Percentiles rank a stretch among this genome's conserved stretches.
phyloP scores from a whole-genome alignment of 208 protist species.

The Leishmania guyanensis region DNA sequence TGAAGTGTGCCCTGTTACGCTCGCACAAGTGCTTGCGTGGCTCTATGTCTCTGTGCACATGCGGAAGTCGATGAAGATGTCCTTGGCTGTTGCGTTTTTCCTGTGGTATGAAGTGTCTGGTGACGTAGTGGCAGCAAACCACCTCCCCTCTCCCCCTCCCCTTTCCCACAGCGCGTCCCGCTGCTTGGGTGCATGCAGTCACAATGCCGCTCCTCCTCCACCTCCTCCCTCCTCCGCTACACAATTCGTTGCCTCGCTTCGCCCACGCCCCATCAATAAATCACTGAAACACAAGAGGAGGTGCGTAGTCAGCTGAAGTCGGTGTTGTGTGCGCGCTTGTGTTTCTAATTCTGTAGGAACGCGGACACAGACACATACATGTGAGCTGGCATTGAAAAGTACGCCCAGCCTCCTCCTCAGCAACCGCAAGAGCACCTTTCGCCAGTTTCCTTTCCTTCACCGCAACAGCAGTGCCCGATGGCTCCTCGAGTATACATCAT shows the following conservation, averaged over 20 bases:
- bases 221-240: neutral
- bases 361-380: neutral
- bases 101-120: neutral
- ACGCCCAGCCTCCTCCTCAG: neutral
- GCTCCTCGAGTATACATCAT: neutral
- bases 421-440: neutral
- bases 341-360: neutral
- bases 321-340: neutral
- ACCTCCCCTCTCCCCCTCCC: neutral
- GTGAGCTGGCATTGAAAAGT: neutral
- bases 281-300: neutral
- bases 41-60: neutral
- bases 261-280: no score
- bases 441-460: neutral
- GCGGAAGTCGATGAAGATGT: neutral
- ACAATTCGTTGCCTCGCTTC: neutral
- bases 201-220: neutral
- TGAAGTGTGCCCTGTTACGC: neutral
- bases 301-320: neutral
- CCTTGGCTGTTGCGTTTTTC: neutral
- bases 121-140: neutral
- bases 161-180: neutral
- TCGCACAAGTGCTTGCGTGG: neutral
- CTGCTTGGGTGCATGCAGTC: neutral
- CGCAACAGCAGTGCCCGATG: neutral